Base-by-base conservation (phyloP, 805 yeast species). In the Lipomyces yamanashiensis region DNA sequence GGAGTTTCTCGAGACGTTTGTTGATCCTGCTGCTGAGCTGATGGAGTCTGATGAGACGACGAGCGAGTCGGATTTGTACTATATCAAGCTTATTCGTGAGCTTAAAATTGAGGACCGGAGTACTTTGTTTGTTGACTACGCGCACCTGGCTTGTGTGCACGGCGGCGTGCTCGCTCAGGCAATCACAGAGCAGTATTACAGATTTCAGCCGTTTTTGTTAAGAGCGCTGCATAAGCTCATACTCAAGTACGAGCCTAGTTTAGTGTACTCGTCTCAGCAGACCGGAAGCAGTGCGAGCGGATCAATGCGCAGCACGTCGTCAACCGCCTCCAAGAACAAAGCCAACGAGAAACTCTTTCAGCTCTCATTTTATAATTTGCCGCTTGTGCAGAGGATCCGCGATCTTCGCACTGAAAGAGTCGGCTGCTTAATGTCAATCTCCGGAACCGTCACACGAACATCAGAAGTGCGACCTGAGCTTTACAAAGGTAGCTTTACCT, bases 391-490 rank as follows among this genome's bases (percentile, higher is more conserved):
- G 71, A 84, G 96, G 75, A 88, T 95, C 70, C 85, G 99, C 73
- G 98, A 93, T 73, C 82, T 95, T 62, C 84, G 95, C 72, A 89
- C 98, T 1, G 96, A 90, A 70, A 88, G 87, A 68, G 88, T 95
- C 62, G 99, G 98, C 15, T 81, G 89, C 9, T 81, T 93, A 65
- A 82, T 91, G 79, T 81, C 93, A 9, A 89, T 93, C 40, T 86
- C 93, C 8, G 99, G 98, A 61, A 95, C 99, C 0, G 97, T 95
- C 4, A 93, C 98, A 0, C 85, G 98, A 75, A 91, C 98, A 0
- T 88, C 96, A 23, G 98, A 95, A 77, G 98, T 95, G 12, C 85
- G 98, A 62, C 99, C 99, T 0, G 99, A 95, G 76, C 81, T 95
- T 66, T 90, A 82, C 79, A 85, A 83, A 64, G 99, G 91, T 13